A percentile compares a stretch with the other conserved stretches of the same genome.
Conservation (phyloP, 495 filamentous ascomycete genomes). For the Neurospora sp. region DNA sequence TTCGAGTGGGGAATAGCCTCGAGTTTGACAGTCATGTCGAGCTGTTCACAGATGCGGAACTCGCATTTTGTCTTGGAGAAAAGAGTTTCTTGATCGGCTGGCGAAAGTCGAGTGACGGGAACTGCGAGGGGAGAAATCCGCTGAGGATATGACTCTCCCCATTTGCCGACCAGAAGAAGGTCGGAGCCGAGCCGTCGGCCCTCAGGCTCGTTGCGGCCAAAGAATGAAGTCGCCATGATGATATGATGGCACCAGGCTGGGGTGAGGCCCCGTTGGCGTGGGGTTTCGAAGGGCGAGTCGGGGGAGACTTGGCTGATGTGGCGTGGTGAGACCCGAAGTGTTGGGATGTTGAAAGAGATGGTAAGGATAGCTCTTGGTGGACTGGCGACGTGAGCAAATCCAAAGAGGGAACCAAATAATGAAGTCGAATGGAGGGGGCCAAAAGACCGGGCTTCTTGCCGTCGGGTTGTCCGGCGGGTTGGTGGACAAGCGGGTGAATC, state of each 20-base stretch:
- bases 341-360: neutral
- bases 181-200: constrained; percentile 16
- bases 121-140: constrained; percentile 1
- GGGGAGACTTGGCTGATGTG: neutral
- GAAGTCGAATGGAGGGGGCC: neutral
- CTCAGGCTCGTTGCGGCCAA: constrained; percentile 11
- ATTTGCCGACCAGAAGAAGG: constrained; percentile 15
- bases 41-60: constrained; percentile 5
- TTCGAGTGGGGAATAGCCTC: neutral
- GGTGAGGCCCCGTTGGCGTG: neutral
- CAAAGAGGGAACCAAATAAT: neutral
- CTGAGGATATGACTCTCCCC: constrained; percentile 2
- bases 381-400: neutral
- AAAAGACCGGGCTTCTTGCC: neutral
- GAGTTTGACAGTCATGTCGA: constrained; percentile 9
- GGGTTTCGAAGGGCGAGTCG: neutral
- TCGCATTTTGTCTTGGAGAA: constrained; percentile 7
- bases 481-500: neutral
- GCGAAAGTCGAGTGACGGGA: constrained; percentile 14
- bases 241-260: neutral
- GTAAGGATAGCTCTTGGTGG: neutral
- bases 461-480: neutral
- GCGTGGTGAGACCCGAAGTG: neutral
- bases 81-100: constrained; percentile 9
- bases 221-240: constrained; percentile 9